Evolutionary conservation across 805 yeast species (phyloP), one percentile per base, ranked within the genome.

Genomic region (Phaffomyces antillensis): DNA sequence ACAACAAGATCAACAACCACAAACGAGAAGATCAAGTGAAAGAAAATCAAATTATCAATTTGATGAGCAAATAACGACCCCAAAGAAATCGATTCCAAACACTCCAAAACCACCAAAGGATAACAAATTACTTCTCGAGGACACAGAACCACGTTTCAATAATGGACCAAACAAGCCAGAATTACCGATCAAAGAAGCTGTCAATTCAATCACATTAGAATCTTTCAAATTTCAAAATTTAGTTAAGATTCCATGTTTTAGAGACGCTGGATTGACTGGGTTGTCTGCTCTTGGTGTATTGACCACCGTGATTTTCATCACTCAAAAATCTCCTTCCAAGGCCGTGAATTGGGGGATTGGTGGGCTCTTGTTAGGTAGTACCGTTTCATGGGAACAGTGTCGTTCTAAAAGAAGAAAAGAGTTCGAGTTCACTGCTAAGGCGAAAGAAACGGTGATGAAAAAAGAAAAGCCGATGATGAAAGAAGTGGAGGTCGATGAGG

Each of bases 311-410:
- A 81, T 85, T 33, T 80, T 83, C 45, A 58, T 83, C 31, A 77
- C 81, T 42, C 87, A 81, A 55, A 81, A 81, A 55, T 76, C 77
- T 41, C 72, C 82, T 0, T 60, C 67, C 10, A 74, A 74, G 49
- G 81, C 95, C 1, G 70, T 77, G 15, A 86, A 90, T 58, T 90
- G 96, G 96, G 82, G 83, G 10, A 71, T 86, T 41, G 84, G 85
- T 34, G 95, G 93, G 4, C 77, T 88, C 51, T 64, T 86, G 45
- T 60, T 88, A 18, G 96, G 96, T 1, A 79, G 86, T 38, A 72
- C 86, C 0, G 80, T 86, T 25, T 86, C 95, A 1, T 90, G 96
- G 96, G 96, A 90, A 60, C 96, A 88, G 64, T 90, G 98, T 62
- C 72, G 96, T 47, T 71, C 79, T 40, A 72, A 78, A 39, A 72